Base-by-base conservation (phyloP, 345 rosid species). In the Dovyalis caffra region DNA sequence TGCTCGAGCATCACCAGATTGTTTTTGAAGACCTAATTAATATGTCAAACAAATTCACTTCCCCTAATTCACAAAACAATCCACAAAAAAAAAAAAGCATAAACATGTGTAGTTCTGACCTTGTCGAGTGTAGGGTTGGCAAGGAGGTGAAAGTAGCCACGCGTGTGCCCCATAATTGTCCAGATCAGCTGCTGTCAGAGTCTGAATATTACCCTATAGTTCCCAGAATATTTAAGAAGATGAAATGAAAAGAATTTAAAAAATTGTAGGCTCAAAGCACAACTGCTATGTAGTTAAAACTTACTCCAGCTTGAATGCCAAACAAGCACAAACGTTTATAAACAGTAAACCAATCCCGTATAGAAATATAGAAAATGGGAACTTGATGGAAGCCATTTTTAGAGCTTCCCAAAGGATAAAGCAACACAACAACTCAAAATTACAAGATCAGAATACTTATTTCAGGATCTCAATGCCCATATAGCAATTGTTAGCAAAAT, bases 91-190 rank as follows among this genome's bases (percentile, higher is more conserved):
- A 37, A 61, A 33, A 8, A 25, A 60, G 57, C 58, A 67, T 3
- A 40, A 64, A 29, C 29, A 67, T 34, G 37, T 66, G 53, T 32
- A 28, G 56, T 38, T 25, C 20, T 57, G 71, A 92, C 99, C 99
- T 91, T 95, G 99, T 73, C 97, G 86, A 61, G 99, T 95, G 82
- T 92, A 95, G 62, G 98, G 99, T 77, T 95, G 99, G 79, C 98
- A 95, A 76, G 99, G 99, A 76, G 98, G 99, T 31, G 97, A 95
- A 85, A 95, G 98, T 79, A 95, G 94, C 98, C 99, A 92, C 7
- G 92, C 95, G 35, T 92, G 87, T 23, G 97, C 94, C 25, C 73
- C 74, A 74, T 90, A 90, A 72, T 58, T 84, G 82, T 92, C 95
- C 21, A 95, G 81, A 37, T 95, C 95, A 60, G 78, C 80, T 72